A percentile compares a stretch with the other conserved stretches of the same genome.
Evolutionary conservation across 2,329 filamentous ascomycete genomes (phyloP).

Genomic region (Ceratocystis variospora): DNA sequence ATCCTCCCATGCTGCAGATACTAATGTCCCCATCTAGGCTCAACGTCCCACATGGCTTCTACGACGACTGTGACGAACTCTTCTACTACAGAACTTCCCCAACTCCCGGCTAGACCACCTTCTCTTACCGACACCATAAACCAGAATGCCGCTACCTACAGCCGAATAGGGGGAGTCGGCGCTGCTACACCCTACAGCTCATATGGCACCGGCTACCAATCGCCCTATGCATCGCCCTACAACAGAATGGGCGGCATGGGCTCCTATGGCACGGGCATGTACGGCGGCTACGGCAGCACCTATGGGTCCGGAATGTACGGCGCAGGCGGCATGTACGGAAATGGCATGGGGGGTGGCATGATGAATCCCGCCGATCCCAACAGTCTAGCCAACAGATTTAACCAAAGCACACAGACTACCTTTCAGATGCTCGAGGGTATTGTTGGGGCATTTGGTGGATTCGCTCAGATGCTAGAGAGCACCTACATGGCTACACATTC

Average conservation of each 20-base stretch:
- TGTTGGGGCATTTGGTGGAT: slow-evolving; percentile 90
- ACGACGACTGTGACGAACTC: slow-evolving; percentile 26
- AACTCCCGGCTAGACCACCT: slow-evolving; percentile 67
- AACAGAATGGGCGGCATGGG: slow-evolving; percentile 32
- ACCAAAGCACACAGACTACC: slow-evolving; percentile 85
- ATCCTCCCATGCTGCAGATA: slow-evolving; percentile 9
- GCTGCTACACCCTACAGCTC: slow-evolving; percentile 34
- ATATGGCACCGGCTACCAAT: slow-evolving; percentile 27
- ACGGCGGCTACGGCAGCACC: slow-evolving; percentile 24
- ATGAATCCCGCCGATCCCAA: slow-evolving; percentile 68
- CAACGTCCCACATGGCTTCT: slow-evolving; percentile 27
- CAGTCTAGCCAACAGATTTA: slow-evolving; percentile 89
- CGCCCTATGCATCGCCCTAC: slow-evolving; percentile 31
- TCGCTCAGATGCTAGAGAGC: slow-evolving; percentile 98
- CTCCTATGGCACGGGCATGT: slow-evolving; percentile 30
- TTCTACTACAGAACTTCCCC: slow-evolving; percentile 39
- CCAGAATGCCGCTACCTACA: slow-evolving; percentile 76
- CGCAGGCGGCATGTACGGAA: slow-evolving; percentile 33
- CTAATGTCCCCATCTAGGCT: slow-evolving; percentile 19
- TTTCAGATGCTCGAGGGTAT: slow-evolving; percentile 98
- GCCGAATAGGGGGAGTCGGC: slow-evolving; percentile 34
- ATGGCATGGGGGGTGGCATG: slow-evolving; percentile 30
- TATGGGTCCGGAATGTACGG: slow-evolving; percentile 34
- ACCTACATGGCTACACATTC: slow-evolving; percentile 99
- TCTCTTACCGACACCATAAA: slow-evolving; percentile 69